Percentiles rank a stretch among this genome's conserved stretches.
Evolutionary conservation across 169 alveolate genomes (phyloP).

Genomic region (Babesia sp.): DNA sequence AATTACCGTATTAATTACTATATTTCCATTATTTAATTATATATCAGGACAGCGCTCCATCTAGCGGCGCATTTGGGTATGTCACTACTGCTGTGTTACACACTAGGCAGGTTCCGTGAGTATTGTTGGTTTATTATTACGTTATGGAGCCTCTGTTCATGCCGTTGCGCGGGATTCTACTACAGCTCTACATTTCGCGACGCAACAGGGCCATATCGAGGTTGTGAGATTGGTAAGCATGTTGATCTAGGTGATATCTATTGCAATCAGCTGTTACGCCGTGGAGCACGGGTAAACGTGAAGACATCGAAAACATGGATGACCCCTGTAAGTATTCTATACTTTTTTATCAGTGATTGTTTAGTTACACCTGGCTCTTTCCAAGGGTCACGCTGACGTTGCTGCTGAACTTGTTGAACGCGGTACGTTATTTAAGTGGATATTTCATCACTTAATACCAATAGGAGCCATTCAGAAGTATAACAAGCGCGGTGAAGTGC

Average conservation of each 20-base stretch:
- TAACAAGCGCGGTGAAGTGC: slow-evolving; percentile 44
- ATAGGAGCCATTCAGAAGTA: slow-evolving; percentile 56
- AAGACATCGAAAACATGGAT: slow-evolving; percentile 49
- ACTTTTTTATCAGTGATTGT: neutral
- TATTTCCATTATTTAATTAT: neutral
- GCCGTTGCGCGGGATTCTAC: slow-evolving; percentile 48
- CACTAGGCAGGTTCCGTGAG: slow-evolving; percentile 24
- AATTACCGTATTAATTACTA: too few species aligned
- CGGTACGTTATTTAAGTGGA: slow-evolving; percentile 16
- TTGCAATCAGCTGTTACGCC: slow-evolving; percentile 15
- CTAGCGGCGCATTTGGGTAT: slow-evolving; percentile 60
- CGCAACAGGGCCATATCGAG: slow-evolving; percentile 54
- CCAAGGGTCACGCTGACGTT: slow-evolving; percentile 49
- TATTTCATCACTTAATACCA: neutral
- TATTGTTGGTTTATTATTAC: slow-evolving; percentile 22
- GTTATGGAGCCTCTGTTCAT: slow-evolving; percentile 51
- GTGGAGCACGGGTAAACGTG: slow-evolving; percentile 41
- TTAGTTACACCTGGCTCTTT: slow-evolving; percentile 54
- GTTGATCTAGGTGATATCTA: too few species aligned
- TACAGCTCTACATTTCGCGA: slow-evolving; percentile 64
- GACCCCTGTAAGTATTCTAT: slow-evolving; percentile 53
- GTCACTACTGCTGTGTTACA: neutral
- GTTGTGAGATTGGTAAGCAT: slow-evolving; percentile 14
- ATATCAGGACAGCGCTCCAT: slow-evolving; percentile 62
- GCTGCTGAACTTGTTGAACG: slow-evolving; percentile 34